These are phyloP conservation scores for Annulohypoxylon bovei DNA, from an alignment of 495 filamentous ascomycete species.

Conservation along the genomic window DNA sequence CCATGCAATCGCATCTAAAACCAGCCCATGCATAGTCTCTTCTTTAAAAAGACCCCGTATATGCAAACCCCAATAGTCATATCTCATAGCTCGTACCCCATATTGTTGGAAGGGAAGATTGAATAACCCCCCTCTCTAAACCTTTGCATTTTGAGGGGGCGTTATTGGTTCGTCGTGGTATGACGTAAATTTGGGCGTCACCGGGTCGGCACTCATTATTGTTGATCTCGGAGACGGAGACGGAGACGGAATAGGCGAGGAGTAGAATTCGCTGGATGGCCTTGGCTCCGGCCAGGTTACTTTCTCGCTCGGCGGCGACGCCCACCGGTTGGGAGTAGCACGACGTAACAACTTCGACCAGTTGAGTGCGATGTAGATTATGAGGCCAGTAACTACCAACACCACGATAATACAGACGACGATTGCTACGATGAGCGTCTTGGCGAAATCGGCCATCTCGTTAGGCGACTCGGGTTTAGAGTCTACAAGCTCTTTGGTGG, in stretches of 20 bases:
- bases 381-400: conserved; percentile 17
- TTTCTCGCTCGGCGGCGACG: conserved; percentile 32
- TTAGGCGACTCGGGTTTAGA: neutral
- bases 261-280: conserved; percentile 24
- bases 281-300: conserved; percentile 40
- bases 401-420: conserved; percentile 36
- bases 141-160: conserved; percentile 28
- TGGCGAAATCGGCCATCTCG: conserved; percentile 39
- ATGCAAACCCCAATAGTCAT: conserved; percentile 28
- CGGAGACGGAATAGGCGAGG: conserved; percentile 29
- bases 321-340: conserved; percentile 31
- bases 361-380: conserved; percentile 42
- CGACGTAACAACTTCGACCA: conserved; percentile 42
- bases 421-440: conserved; percentile 40
- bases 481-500: neutral
- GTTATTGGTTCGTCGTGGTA: conserved; percentile 17
- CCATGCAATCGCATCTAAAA: conserved; percentile 9
- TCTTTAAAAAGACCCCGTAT: conserved; percentile 9
- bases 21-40: neutral
- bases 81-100: conserved; percentile 33
- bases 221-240: conserved; percentile 39
- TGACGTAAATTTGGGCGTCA: conserved; percentile 14
- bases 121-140: neutral
- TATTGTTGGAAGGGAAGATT: conserved; percentile 1
- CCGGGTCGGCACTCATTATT: conserved; percentile 24